These are phyloP conservation scores for Petunia axillaris DNA, from an alignment of 257 asterid species.

Conservation along the genomic window DNA sequence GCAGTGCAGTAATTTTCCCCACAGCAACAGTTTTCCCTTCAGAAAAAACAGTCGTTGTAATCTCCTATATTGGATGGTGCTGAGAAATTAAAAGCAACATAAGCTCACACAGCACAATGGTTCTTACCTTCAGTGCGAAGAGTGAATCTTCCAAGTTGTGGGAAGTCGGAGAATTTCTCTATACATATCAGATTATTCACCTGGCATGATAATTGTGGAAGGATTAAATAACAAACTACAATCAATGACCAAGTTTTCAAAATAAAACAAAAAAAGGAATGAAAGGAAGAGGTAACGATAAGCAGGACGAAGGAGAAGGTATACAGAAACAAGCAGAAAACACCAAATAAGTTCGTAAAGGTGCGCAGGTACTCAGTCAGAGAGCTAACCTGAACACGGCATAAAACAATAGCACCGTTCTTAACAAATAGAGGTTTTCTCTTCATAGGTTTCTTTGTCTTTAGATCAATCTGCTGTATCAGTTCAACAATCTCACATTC, in stretches of 20 bases:
- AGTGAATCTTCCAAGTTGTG: conserved; percentile 94
- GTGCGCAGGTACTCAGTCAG: not conserved
- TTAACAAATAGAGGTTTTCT: conserved; percentile 92
- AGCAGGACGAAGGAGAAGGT: not conserved
- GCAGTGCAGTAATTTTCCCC: conserved; percentile 46
- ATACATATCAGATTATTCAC: conserved; percentile 77
- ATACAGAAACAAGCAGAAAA: conserved; percentile 30
- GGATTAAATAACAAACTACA: conserved; percentile 19
- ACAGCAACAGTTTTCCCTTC: conserved; percentile 67
- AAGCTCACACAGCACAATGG: conserved; percentile 20
- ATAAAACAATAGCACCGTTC: conserved; percentile 77
- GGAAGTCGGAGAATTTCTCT: conserved; percentile 73
- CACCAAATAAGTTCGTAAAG: conserved; percentile 39
- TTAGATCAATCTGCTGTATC: conserved; percentile 77
- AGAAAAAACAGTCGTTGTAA: not conserved
- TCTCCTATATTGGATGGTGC: not conserved
- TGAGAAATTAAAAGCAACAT: not conserved
- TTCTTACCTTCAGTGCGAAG: conserved; percentile 91
- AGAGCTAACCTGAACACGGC: conserved; percentile 78
- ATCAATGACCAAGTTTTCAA: not conserved
- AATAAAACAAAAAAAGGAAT: not conserved
- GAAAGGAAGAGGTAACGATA: not conserved
- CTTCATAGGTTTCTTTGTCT: conserved; percentile 76
- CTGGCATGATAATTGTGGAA: conserved; percentile 41
- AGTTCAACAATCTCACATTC: conserved; percentile 95